Base-by-base conservation (phyloP, 352 stramenopile species). In the Globisporangium megalacanthum region DNA sequence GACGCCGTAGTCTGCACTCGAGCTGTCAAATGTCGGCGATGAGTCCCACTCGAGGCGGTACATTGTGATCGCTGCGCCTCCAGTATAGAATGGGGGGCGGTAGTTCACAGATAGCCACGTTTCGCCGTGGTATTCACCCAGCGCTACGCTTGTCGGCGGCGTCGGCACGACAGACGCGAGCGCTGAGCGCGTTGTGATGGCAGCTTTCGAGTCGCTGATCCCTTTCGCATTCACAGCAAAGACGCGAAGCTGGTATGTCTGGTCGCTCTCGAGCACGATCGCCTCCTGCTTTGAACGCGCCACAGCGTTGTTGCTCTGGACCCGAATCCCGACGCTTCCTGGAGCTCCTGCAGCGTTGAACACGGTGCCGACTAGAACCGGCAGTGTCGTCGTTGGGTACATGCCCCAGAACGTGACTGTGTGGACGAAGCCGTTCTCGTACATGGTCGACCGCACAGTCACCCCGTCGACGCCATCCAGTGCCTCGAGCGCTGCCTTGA, bases 41-140 rank as follows among this genome's bases (percentile, higher is more conserved):
- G 83, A 92, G 54, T 97, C 92, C 70, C 92, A 96, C 68, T 98
- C 91, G 14, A 98, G 76, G 41, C 83, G 76, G 55, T 98, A 98
- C 70, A 95, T 94, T 3, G 85, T 96, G 45, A 98, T 82, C 10
- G 68, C 59, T 0, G 88, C 75, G 5, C 94, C 95, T 20, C 95
- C 95, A 41, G 94, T 79, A 69, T 96, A 96, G 13, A 78, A 65
- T 0, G 92, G 89, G 4, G 84, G 67, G 2, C 76, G 79, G 49
- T 96, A 97, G 48, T 89, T 66, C 14, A 97, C 69, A 0, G 75
- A 88, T 9, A 98, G 60, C 70, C 73, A 92, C 2, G 79, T 86
- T 15, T 66, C 44, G 4, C 75, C 75, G 52, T 92, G 88, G n/a
- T 86, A 86, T 58, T 92, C 84, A 9, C 88, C 89, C 0, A 97